Evolutionary conservation across 768 basidiomycete genomes (phyloP).

Genomic region (Chalciporus chontae): DNA sequence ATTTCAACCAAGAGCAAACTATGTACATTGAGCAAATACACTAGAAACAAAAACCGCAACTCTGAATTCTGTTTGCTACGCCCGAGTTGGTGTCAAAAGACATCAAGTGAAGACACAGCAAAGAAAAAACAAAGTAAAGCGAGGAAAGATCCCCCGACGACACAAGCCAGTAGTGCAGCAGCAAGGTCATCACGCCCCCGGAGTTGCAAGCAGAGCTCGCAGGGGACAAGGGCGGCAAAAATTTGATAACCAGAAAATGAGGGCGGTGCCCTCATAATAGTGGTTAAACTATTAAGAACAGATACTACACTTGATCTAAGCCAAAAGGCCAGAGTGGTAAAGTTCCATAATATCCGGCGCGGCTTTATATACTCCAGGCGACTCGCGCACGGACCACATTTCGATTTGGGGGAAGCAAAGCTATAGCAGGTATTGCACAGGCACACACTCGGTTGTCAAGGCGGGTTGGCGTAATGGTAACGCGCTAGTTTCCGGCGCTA

Average conservation of each 20-base stretch:
- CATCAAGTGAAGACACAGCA: neutral
- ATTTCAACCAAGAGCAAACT: no score
- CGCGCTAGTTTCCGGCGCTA: slow-evolving; percentile 64
- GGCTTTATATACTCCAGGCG: neutral
- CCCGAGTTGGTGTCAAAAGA: neutral
- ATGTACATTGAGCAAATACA: no score
- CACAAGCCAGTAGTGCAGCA: slow-evolving; percentile 42
- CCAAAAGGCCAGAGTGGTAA: slow-evolving; percentile 43
- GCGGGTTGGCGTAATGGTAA: slow-evolving; percentile 65
- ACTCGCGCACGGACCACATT: neutral
- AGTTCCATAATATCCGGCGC: neutral
- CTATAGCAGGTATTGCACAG: no score
- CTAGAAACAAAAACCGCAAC: neutral
- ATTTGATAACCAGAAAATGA: slow-evolving; percentile 46
- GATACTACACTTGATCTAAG: slow-evolving; percentile 52
- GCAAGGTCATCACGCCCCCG: slow-evolving; percentile 33
- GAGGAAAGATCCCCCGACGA: slow-evolving; percentile 49
- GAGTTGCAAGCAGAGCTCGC: slow-evolving; percentile 37
- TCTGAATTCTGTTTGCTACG: neutral
- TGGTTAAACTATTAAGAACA: slow-evolving; percentile 55
- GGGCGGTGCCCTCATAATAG: slow-evolving; percentile 48
- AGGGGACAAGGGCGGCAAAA: slow-evolving; percentile 8
- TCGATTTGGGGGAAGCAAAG: neutral
- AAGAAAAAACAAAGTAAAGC: neutral
- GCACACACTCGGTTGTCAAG: no score